Percentiles rank a stretch among this genome's conserved stretches.
These are phyloP conservation scores for Talaromyces sp. DNA, from an alignment of 2,329 filamentous ascomycete species.

Conservation along the genomic window DNA sequence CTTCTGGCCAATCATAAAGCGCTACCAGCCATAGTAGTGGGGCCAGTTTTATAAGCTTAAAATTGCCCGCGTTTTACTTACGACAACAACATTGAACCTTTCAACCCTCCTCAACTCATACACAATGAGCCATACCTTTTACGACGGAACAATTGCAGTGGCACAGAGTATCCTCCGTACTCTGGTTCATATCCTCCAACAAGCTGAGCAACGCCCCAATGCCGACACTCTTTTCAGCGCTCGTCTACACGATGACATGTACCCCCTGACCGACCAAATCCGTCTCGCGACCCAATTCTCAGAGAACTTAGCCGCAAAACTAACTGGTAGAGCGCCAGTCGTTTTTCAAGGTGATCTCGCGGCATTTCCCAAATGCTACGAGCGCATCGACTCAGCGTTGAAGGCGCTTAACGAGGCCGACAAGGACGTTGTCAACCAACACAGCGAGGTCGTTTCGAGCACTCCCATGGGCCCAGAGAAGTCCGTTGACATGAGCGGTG, in stretches of 20 bases:
- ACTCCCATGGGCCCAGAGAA: not conserved
- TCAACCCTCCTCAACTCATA: too few species aligned
- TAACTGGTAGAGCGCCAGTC: not conserved
- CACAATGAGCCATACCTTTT: conserved; percentile 1
- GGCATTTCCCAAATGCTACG: conserved; percentile 47
- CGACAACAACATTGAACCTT: too few species aligned
- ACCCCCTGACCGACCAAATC: conserved; percentile 44
- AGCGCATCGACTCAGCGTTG: conserved; percentile 44
- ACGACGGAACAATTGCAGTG: conserved; percentile 1
- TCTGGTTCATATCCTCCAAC: conserved; percentile 3
- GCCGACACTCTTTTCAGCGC: not conserved
- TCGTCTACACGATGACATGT: conserved; percentile 7
- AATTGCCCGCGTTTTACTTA: too few species aligned
- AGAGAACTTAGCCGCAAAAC: not conserved
- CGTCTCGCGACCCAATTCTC: conserved; percentile 19
- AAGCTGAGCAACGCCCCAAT: conserved; percentile 6
- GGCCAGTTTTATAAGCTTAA: too few species aligned
- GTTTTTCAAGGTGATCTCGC: conserved; percentile 39
- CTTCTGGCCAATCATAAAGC: too few species aligned
- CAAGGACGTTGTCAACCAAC: conserved; percentile 13
- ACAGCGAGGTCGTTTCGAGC: not conserved
- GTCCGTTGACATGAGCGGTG: not conserved
- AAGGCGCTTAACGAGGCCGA: conserved; percentile 43
- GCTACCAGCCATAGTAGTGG: too few species aligned
- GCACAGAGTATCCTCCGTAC: not conserved